Evolutionary conservation across 805 yeast genomes (phyloP), one percentile per base, ranked within the genome.

Genomic region (Kodamaea leandrae): DNA sequence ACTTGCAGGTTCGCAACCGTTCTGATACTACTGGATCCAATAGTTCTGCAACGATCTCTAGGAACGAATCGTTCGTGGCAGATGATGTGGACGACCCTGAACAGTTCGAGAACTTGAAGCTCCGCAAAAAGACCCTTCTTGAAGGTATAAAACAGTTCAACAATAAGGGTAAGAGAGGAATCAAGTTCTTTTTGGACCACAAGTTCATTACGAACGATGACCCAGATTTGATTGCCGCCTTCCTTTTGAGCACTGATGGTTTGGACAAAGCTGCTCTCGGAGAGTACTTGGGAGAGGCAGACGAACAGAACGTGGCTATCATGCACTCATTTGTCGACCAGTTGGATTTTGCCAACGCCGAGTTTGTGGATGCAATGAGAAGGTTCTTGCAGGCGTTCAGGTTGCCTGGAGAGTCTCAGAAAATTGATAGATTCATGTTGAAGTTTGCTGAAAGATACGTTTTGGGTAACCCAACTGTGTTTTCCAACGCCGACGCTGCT

Each of bases 341-440:
- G 48, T 82, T 93, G 82, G 86, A 89, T 42, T 91, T 93, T 60
- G 65, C 74, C 4, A 72, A 73, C 24, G 59, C 74, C 49, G 68
- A 80, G 1, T 89, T 93, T 57, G 89, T 90, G 12, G 95, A 83
- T 51, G 95, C 98, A 0, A 69, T 93, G 68, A 77, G 99, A 50
- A 70, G 66, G 12, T 88, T 88, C 55, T 72, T 93, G 44, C 99
- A 95, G 57, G 74, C 80, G 36, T 95, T 93, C 66, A 75, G 99
- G 60, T 74, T 93, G 45, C 99, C 99, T 2, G 99, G 99, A 37
- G 99, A 93, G 65, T 90, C 96, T 4, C 99, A 93, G 66, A 91
- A 93, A 57, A 91, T 93, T 58, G 99, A 93, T 70, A 76, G 99
- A 52, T 88, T 82, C 58, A 87, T 95, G 96, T 77, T 93, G 59